Percentiles rank a stretch among this genome's conserved stretches.
phyloP scores from a whole-genome alignment of 2,329 filamentous ascomycete genomes.

The Fusarium haematococcum region DNA sequence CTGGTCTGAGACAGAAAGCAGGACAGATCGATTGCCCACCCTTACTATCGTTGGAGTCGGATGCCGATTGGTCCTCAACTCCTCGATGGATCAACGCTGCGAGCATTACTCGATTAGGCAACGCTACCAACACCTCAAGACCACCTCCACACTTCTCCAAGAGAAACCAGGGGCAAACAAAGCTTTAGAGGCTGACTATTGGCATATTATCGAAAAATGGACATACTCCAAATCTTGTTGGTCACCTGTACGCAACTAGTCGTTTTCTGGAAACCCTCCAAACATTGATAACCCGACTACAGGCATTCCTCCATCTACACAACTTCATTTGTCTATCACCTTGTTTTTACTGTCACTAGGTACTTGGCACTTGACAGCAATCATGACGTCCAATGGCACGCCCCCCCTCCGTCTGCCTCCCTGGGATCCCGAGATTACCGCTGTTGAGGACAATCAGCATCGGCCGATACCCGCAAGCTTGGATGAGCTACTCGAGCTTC shows the following conservation, averaged over 20 bases:
- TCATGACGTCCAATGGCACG: not conserved
- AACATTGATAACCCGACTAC: not conserved
- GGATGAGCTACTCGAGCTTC: not conserved
- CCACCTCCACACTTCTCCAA: not conserved
- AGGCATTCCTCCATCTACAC: not conserved
- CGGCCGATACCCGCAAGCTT: constrained; percentile 1
- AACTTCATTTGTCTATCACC: not conserved
- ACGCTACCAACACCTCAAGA: not conserved
- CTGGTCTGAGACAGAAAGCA: fast-evolving
- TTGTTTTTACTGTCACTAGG: not conserved
- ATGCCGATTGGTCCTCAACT: not conserved
- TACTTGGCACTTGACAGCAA: not conserved
- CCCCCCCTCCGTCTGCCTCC: not conserved
- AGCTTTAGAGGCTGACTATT: not conserved
- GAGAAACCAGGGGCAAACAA: not conserved
- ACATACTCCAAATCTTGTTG: not conserved
- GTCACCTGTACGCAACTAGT: not conserved
- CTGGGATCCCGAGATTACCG: constrained; percentile 5
- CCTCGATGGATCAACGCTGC: not conserved
- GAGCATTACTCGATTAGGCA: not conserved
- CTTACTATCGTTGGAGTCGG: not conserved
- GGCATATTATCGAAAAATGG: not conserved
- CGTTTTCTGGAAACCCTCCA: not conserved
- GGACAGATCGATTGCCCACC: not conserved
- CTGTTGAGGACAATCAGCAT: constrained; percentile 6